A percentile compares a stretch with the other conserved stretches of the same genome.
These are phyloP conservation scores for Myxozyma nipponensis DNA, from an alignment of 805 yeast species.

Conservation along the genomic window DNA sequence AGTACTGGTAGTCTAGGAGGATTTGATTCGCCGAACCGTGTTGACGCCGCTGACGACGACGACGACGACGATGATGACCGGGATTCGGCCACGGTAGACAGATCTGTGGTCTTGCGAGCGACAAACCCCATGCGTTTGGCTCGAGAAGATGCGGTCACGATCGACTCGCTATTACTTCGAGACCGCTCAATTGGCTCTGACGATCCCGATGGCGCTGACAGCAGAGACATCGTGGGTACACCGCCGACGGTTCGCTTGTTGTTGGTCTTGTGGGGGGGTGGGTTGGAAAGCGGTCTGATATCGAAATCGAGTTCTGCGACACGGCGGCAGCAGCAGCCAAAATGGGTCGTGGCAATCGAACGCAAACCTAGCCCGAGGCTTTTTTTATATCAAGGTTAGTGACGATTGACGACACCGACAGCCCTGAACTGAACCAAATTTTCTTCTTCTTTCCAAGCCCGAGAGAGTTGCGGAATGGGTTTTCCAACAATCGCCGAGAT, in stretches of 20 bases:
- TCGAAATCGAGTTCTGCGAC: too few relatives aligned
- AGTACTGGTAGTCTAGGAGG: conserved; percentile 2
- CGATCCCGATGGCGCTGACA: conserved; percentile 3
- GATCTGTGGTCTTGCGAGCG: conserved; percentile 22
- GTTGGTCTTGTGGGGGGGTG: too few relatives aligned
- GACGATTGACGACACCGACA: too few relatives aligned
- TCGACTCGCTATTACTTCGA: conserved; percentile 31
- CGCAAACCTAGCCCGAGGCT: too few relatives aligned
- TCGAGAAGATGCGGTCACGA: conserved; percentile 13
- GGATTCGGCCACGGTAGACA: conserved; percentile 19
- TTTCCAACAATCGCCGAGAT: too few relatives aligned
- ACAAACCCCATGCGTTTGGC: conserved; percentile 32
- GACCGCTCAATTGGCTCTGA: conserved; percentile 28
- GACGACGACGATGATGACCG: neutral
- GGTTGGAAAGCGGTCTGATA: too few relatives aligned
- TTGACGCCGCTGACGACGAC: neutral
- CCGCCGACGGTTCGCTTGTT: neutral
- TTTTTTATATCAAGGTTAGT: too few relatives aligned
- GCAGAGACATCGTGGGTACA: conserved; percentile 10
- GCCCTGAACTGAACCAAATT: too few relatives aligned
- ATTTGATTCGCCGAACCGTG: neutral
- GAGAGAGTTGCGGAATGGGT: too few relatives aligned
- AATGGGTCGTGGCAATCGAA: too few relatives aligned
- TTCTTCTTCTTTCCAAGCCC: too few relatives aligned
- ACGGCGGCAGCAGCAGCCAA: too few relatives aligned